Percentiles rank a stretch among this genome's conserved stretches.
Conservation (phyloP, 208 protist species). For the Sergeia podlipaevii region DNA sequence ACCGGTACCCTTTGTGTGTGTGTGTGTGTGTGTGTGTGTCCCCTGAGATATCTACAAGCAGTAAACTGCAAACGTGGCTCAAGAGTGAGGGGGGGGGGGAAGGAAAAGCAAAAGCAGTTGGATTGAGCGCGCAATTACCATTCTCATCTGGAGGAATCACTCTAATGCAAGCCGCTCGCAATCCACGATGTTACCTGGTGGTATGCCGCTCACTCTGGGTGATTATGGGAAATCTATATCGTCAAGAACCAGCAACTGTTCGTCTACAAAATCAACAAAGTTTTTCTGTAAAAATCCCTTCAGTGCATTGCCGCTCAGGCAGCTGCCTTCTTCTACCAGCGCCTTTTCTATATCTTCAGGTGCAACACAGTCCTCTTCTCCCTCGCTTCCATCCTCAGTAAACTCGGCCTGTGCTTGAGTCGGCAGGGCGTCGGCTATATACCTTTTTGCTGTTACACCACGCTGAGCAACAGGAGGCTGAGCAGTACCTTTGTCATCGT, state of each 20-base stretch:
- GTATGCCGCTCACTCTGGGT: too few relatives aligned
- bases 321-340: slow-evolving; percentile 40
- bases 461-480: not conserved
- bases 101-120: too few relatives aligned
- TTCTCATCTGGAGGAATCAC: too few relatives aligned
- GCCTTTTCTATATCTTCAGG: slow-evolving; percentile 39
- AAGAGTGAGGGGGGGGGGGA: too few relatives aligned
- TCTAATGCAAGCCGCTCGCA: too few relatives aligned
- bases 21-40: too few relatives aligned
- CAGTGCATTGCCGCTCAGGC: slow-evolving; percentile 49
- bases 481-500: not conserved
- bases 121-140: too few relatives aligned
- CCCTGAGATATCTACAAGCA: too few relatives aligned
- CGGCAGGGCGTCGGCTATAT: slow-evolving; percentile 6
- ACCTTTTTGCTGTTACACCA: slow-evolving; percentile 8
- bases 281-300: slow-evolving; percentile 73
- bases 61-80: too few relatives aligned
- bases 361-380: slow-evolving; percentile 4
- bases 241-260: slow-evolving; percentile 31
- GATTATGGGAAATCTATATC: too few relatives aligned
- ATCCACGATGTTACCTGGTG: too few relatives aligned
- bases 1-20: too few relatives aligned
- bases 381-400: not conserved
- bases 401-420: not conserved
- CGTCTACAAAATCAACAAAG: slow-evolving; percentile 75